Evolutionary conservation across 768 basidiomycete genomes (phyloP).

Genomic region (Amanita inopinata): DNA sequence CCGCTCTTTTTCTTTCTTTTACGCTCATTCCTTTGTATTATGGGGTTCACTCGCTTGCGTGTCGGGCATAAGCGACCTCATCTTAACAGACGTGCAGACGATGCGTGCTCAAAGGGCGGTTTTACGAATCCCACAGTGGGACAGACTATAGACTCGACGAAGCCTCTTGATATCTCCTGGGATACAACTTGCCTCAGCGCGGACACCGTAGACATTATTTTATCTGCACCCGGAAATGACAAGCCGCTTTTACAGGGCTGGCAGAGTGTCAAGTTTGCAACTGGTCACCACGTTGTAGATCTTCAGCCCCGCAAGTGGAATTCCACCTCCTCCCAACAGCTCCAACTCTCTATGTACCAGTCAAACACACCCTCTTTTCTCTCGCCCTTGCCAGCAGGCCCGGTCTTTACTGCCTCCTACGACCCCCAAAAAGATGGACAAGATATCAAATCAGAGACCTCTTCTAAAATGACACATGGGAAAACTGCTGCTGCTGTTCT

Average conservation of each 20-base stretch:
- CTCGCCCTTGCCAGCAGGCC: constrained; percentile 49
- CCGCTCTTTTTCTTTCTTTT: constrained; percentile 7
- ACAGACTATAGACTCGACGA: constrained; percentile 32
- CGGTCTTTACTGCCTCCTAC: constrained; percentile 61
- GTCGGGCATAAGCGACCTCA: constrained; percentile 13
- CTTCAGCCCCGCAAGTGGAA: constrained; percentile 71
- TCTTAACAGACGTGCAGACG: constrained; percentile 17
- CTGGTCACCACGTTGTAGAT: constrained; percentile 38
- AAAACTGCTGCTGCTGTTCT: constrained; percentile 60
- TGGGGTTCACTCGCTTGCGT: constrained; percentile 19
- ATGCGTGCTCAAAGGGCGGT: constrained; percentile 43
- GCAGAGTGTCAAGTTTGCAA: constrained; percentile 36
- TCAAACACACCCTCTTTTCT: constrained; percentile 41
- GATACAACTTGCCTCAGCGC: constrained; percentile 46
- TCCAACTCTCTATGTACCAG: constrained; percentile 54
- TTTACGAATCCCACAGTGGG: constrained; percentile 45
- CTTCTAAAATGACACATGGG: constrained; percentile 30
- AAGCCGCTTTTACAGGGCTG: constrained; percentile 46
- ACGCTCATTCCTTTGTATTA: constrained; percentile 8
- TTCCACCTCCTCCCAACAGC: constrained; percentile 30
- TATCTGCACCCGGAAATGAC: constrained; percentile 40
- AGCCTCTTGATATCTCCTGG: constrained; percentile 54
- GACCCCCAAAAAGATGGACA: constrained; percentile 30
- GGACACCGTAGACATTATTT: constrained; percentile 53
- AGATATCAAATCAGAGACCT: constrained; percentile 20